phyloP scores from a whole-genome alignment of 805 yeast genomes.

The Kazachstania taianensis region DNA sequence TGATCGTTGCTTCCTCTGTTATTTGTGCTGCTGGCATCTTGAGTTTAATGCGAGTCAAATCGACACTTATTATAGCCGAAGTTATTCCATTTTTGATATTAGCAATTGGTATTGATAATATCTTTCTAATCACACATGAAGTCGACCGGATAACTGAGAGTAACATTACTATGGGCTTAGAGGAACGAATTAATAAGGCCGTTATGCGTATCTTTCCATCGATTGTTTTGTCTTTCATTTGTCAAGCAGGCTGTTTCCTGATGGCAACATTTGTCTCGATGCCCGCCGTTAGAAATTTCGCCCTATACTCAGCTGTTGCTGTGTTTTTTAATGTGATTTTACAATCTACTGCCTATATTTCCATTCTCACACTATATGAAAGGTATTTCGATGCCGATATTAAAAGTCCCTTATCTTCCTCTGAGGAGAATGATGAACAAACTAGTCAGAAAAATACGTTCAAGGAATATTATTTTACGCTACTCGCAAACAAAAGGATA shows the following conservation, averaged over 20 bases:
- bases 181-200: slow-evolving; percentile 52
- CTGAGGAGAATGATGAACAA: slow-evolving; percentile 5
- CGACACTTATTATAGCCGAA: slow-evolving; percentile 89
- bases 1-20: slow-evolving; percentile 74
- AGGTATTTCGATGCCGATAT: background rate
- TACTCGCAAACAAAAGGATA: slow-evolving; percentile 40
- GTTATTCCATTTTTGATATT: slow-evolving; percentile 88
- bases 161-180: slow-evolving; percentile 39
- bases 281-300: slow-evolving; percentile 96
- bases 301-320: slow-evolving; percentile 82
- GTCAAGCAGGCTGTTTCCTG: slow-evolving; percentile 71
- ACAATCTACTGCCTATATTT: slow-evolving; percentile 73
- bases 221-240: slow-evolving; percentile 61
- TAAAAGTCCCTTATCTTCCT: background rate
- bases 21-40: slow-evolving; percentile 74
- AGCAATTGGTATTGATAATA: slow-evolving; percentile 95
- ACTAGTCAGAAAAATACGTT: slow-evolving; percentile 10
- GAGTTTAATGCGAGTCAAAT: slow-evolving; percentile 64
- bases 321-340: slow-evolving; percentile 63
- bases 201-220: slow-evolving; percentile 79
- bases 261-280: slow-evolving; percentile 74
- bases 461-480: slow-evolving; percentile 45
- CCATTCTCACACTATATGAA: slow-evolving; percentile 43
- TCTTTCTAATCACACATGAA: slow-evolving; percentile 78
- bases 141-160: slow-evolving; percentile 43